Base-by-base conservation (phyloP, 2,329 filamentous ascomycete genomes). In the Fusarium fracticaudum region DNA sequence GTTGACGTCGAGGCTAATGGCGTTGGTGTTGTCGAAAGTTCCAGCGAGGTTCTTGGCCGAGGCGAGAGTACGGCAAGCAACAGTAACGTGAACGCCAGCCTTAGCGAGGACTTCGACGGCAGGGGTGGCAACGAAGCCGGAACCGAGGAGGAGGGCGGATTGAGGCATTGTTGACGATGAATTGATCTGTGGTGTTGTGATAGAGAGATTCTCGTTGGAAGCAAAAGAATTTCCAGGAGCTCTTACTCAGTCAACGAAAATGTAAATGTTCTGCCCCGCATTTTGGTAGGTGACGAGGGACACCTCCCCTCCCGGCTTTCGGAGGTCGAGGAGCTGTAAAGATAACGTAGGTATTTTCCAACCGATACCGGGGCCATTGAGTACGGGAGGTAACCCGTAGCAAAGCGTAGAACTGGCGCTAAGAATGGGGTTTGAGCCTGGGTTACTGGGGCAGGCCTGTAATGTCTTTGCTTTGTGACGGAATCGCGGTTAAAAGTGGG, bases 1-100 rank as follows among this genome's bases (percentile, higher is more conserved):
- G 80, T 85, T 92, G 76, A 98, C 96, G 81, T 98, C 94, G 81
- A 98, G 91, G 64, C 93, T 91, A 85, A 97, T 93, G 76, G 95
- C 89, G 60, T 84, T 88, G 77, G 94, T 90, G 82, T 93, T 90
- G 83, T 91, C 88, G 82, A 96, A 89, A 78, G 92, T 92, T 71
- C 87, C 89, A 51, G 90, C 89, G 73, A 98, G 91, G 78, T 90
- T 90, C 88, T 97, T 86, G 65, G 95, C 94, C 61, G 86, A 90
- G 78, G 92, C 90, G 64, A 97, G 88, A 50, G 93, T 96, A 82
- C 95, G 88, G 89, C 94, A 97, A 78, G 95, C 94, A 74, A 92
- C 90, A n/a, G 90, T 92, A 60, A 93, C 90, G 62, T 85, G 79
- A 69, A 92, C 86, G 74, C 88, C 90, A n/a, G 88, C 83, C 53